phyloP scores from a whole-genome alignment of 192 early-diverging fungal species.

The Ambispora gerdemannii region DNA sequence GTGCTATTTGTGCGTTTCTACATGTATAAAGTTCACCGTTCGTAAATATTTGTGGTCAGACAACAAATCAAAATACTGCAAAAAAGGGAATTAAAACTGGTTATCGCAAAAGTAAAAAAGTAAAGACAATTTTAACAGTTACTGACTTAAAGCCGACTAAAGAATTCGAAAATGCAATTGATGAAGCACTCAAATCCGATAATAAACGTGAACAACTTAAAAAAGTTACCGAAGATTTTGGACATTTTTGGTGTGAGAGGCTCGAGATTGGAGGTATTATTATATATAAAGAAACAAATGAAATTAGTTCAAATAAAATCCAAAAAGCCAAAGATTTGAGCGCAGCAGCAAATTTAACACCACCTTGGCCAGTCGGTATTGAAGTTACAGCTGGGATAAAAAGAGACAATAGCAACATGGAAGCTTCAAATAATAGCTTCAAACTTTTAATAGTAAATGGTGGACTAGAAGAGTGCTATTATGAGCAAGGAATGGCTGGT shows the following conservation, averaged over 20 bases:
- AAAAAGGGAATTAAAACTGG: not conserved
- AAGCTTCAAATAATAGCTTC: not conserved
- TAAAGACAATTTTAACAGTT: not conserved
- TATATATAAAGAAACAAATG: not conserved
- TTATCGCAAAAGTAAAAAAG: not conserved
- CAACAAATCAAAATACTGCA: too few relatives aligned
- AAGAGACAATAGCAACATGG: too few relatives aligned
- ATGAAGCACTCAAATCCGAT: not conserved
- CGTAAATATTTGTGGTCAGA: too few relatives aligned
- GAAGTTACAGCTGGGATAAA: not conserved
- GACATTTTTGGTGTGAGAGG: not conserved
- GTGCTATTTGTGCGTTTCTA: not conserved
- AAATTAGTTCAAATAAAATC: not conserved
- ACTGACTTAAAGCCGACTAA: not conserved
- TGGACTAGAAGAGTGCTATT: not conserved
- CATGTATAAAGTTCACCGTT: too few relatives aligned
- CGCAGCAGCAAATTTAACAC: not conserved
- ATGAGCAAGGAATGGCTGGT: not conserved
- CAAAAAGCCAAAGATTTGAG: not conserved
- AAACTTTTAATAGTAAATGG: not conserved
- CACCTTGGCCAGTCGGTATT: too few relatives aligned
- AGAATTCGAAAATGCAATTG: not conserved
- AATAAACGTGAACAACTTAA: not conserved
- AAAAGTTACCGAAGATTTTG: not conserved
- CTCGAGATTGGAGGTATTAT: not conserved